Conservation (phyloP, 345 rosid genomes). For the Citrus inodora region DNA sequence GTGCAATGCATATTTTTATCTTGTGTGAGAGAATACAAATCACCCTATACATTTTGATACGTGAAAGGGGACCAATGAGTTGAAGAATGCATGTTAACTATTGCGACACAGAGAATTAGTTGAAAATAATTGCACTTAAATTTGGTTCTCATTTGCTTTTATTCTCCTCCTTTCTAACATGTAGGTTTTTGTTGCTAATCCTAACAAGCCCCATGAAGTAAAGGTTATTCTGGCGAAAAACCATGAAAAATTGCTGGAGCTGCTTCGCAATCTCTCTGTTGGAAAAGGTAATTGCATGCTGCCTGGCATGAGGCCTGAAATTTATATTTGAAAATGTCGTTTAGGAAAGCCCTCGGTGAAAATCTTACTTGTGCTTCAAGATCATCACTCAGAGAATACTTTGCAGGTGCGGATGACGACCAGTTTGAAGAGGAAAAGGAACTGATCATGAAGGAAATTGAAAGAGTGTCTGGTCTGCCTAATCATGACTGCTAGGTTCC, state of each 20-base stretch:
- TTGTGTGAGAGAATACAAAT: neutral
- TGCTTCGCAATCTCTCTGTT: constrained; percentile 62
- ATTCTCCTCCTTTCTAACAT: neutral
- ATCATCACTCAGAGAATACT: neutral
- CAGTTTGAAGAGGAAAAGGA: constrained; percentile 96
- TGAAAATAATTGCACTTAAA: neutral
- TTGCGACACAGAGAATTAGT: neutral
- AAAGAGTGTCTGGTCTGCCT: constrained; percentile 46
- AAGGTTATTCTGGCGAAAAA: constrained; percentile 84
- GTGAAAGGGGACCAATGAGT: neutral
- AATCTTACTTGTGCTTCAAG: neutral
- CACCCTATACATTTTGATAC: neutral
- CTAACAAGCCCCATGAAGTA: constrained; percentile 86
- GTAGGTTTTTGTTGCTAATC: constrained; percentile 97
- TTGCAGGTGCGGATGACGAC: constrained; percentile 77
- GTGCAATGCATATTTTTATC: neutral
- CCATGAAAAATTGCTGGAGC: constrained; percentile 63
- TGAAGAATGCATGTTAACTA: neutral
- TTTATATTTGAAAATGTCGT: neutral
- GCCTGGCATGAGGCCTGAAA: neutral
- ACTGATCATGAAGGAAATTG: constrained; percentile 77
- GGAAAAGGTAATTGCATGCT: constrained; percentile 62
- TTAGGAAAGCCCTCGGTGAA: neutral
- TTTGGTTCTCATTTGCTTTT: neutral
- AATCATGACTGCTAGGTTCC: constrained; percentile 31